Percentiles rank a stretch among this genome's conserved stretches.
phyloP scores from a whole-genome alignment of 306 rosid species.

The Hylodesmum podocarpum region DNA sequence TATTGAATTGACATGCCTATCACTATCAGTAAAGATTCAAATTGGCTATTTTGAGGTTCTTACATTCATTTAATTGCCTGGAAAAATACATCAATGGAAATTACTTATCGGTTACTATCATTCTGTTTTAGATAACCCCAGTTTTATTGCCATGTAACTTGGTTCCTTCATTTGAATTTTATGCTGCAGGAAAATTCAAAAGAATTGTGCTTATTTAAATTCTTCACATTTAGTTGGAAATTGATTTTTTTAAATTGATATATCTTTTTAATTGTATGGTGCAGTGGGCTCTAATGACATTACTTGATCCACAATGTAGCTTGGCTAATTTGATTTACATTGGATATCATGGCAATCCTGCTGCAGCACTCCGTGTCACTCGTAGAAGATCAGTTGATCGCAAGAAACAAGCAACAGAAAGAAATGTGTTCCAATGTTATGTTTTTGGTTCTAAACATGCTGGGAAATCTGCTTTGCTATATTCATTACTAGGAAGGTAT shows the following conservation, averaged over 20 bases:
- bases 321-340: conserved; percentile 80
- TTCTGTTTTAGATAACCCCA: not conserved
- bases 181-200: conserved; percentile 10
- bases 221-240: conserved; percentile 15
- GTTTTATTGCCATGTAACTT: not conserved
- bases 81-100: not conserved
- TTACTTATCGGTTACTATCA: not conserved
- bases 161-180: not conserved
- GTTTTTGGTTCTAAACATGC: conserved; percentile 86
- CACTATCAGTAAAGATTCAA: not conserved
- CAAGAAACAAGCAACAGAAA: conserved; percentile 66
- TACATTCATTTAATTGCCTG: not conserved
- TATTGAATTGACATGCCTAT: conserved; percentile 18
- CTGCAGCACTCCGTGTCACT: conserved; percentile 60
- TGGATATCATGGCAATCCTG: conserved; percentile 74
- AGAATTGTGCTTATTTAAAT: not conserved
- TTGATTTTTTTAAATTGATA: conserved; percentile 18
- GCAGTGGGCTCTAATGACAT: conserved; percentile 95
- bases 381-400: conserved; percentile 64
- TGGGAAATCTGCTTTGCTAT: conserved; percentile 78
- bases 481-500: conserved; percentile 81
- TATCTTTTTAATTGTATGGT: conserved; percentile 29
- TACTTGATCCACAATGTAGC: conserved; percentile 63
- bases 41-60: not conserved
- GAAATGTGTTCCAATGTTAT: conserved; percentile 83